Evolutionary conservation across 768 basidiomycete genomes (phyloP).

Genomic region (Galerina marginata): DNA sequence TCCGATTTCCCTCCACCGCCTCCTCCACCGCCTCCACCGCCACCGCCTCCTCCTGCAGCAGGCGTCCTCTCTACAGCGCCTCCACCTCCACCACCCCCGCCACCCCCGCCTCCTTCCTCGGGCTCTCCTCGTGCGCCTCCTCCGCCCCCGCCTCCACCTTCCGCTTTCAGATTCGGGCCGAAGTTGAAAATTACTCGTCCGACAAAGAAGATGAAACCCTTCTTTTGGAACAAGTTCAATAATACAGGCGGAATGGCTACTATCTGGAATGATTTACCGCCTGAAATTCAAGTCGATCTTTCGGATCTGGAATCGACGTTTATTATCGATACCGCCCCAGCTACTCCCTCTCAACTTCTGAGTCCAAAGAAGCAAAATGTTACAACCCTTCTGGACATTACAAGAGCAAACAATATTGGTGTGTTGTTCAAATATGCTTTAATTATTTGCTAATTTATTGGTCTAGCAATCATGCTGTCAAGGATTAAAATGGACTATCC

Average conservation of each 20-base stretch:
- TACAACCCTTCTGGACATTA: constrained; percentile 78
- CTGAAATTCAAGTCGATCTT: constrained; percentile 54
- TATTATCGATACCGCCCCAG: constrained; percentile 53
- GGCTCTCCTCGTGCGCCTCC: constrained; percentile 24
- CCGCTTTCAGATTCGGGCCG: constrained; percentile 36
- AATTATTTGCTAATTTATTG: constrained; percentile 1
- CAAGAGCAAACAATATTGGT: constrained; percentile 86
- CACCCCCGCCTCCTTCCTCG: constrained; percentile 36
- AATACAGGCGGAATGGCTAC: constrained; percentile 45
- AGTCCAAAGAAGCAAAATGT: constrained; percentile 62
- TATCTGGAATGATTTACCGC: constrained; percentile 72
- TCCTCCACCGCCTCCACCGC: constrained; percentile 26
- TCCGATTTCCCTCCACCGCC: constrained; percentile 41
- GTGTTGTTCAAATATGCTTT: constrained; percentile 22
- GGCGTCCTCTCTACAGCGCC: constrained; percentile 24
- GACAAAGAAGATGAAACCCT: constrained; percentile 74
- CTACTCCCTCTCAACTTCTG: constrained; percentile 46
- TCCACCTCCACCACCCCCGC: constrained; percentile 22
- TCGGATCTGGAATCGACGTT: constrained; percentile 80
- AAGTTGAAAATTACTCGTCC: constrained; percentile 46
- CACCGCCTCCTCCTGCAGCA: constrained; percentile 28
- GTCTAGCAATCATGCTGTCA: constrained; percentile 81
- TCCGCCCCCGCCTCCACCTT: constrained; percentile 48
- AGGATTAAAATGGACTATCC: constrained; percentile 68
- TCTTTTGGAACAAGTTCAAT: constrained; percentile 90